Percentiles rank a stretch among this genome's conserved stretches.
Conservation (phyloP, 805 yeast species). For the Candida nonsorbophila region DNA sequence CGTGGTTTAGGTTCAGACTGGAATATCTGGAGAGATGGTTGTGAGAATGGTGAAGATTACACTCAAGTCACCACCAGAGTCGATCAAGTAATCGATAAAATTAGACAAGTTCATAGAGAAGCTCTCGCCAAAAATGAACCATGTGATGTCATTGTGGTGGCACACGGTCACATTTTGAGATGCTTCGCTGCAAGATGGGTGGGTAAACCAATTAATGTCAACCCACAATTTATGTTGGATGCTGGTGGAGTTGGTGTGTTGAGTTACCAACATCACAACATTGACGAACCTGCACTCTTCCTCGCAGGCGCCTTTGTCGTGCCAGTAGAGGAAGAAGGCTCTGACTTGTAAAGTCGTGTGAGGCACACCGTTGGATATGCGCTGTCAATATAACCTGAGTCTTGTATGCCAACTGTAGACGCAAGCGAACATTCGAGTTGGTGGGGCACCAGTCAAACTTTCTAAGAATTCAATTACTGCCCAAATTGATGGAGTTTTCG, state of each 20-base stretch:
- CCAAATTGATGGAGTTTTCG: no score
- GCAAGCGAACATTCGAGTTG: no score
- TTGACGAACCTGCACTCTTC: conserved; percentile 81
- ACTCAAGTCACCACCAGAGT: conserved; percentile 64
- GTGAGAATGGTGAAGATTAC: conserved; percentile 82
- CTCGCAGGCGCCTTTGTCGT: conserved; percentile 80
- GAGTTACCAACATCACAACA: conserved; percentile 79
- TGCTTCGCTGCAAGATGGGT: conserved; percentile 91
- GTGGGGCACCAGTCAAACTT: no score
- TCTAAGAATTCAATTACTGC: no score
- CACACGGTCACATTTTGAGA: conserved; percentile 91
- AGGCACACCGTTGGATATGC: no score
- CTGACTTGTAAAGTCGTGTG: no score
- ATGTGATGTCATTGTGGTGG: conserved; percentile 78
- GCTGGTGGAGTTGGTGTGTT: conserved; percentile 95
- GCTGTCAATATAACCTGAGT: no score
- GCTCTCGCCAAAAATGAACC: conserved; percentile 47
- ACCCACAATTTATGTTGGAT: conserved; percentile 82
- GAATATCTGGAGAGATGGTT: conserved; percentile 90
- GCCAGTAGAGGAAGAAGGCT: conserved; percentile 54
- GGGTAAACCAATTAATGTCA: conserved; percentile 46
- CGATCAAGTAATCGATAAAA: conserved; percentile 61
- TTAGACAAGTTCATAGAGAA: conserved; percentile 53
- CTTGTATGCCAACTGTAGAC: no score
- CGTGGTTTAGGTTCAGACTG: conserved; percentile 40